Base-by-base conservation (phyloP, 148 eudicot species). In the Tetragonia tetragonoides region DNA sequence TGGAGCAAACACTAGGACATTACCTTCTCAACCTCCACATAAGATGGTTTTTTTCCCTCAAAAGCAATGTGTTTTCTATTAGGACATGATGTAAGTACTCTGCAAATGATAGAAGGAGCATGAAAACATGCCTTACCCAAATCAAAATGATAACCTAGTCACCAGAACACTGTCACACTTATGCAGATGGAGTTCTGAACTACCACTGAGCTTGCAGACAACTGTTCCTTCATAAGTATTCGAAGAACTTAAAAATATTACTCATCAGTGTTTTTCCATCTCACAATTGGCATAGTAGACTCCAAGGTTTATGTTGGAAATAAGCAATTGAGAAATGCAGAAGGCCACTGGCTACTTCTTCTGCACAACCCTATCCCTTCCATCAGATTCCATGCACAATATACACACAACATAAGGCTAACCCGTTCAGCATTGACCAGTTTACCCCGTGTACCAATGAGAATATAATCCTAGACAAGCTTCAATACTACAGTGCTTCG, bases 401-500 rank as follows among this genome's bases (percentile, higher is more conserved):
- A 60, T 60, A 60, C 34, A 60, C 64, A 60, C 7, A 60, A 2
- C 7, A n/a, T 20, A 60, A 4, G 28, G 8, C 9, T 37, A 65
- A 1, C 40, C 40, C 6, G 41, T 16, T 1, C 18, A 34, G 20
- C n/a, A 66, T 39, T 18, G 47, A 51, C 73, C 4, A 4, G 34
- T 38, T 11, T 57, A 3, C 77, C 47, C 67, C 57, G 5, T 14
- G 56, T 61, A 51, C 51, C 47, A 23, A 61, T 14, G 38, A 12
- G 47, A 28, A 21, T 40, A 71, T 2, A 46, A 24, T 71, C 47
- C 78, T 44, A 66, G 2, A 18, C 17, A 66, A 56, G 34, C 60
- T 56, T 74, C 12, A 41, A 74, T 47, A 14, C 65, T 42, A 34
- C 71, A 54, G 42, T 73, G 37, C 59, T 66, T 51, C 34, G 59